Percentiles rank a stretch among this genome's conserved stretches.
Evolutionary conservation across 306 rosid species (phyloP).

Genomic region (Glycine tomentella): DNA sequence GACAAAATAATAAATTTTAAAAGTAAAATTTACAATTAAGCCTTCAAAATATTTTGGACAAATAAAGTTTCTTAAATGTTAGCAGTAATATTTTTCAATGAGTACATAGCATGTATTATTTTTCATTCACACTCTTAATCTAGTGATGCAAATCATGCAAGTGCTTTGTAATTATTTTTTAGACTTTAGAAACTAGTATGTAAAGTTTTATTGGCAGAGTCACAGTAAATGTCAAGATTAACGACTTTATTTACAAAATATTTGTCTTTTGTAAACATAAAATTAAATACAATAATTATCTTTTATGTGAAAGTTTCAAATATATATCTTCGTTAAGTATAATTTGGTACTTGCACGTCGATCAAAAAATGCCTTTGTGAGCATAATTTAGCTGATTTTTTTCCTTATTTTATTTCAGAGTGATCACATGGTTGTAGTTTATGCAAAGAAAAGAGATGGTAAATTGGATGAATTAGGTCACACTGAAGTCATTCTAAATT

Average conservation of each 20-base stretch:
- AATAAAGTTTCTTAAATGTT: constrained; percentile 4
- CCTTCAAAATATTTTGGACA: neutral
- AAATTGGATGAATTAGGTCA: constrained; percentile 78
- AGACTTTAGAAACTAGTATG: neutral
- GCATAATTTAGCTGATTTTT: constrained; percentile 17
- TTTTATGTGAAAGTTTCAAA: neutral
- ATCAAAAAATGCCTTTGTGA: neutral
- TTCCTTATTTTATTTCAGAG: constrained; percentile 56
- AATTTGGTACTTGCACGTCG: constrained; percentile 6
- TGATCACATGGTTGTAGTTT: constrained; percentile 84
- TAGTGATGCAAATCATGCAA: neutral
- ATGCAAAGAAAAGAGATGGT: constrained; percentile 62
- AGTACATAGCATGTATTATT: neutral
- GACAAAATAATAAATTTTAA: too few relatives aligned
- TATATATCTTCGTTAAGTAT: constrained; percentile 16
- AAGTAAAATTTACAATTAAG: too few relatives aligned
- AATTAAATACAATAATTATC: neutral
- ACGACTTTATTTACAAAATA: neutral
- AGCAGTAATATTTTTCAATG: neutral
- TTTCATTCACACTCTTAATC: constrained; percentile 10
- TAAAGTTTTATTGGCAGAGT: neutral
- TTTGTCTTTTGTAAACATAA: neutral
- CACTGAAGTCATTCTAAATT: constrained; percentile 81
- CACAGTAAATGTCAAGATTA: constrained; percentile 14
- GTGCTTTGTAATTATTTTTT: neutral